These are phyloP conservation scores for Grammothele lineata DNA, from an alignment of 768 basidiomycete species.

Conservation along the genomic window DNA sequence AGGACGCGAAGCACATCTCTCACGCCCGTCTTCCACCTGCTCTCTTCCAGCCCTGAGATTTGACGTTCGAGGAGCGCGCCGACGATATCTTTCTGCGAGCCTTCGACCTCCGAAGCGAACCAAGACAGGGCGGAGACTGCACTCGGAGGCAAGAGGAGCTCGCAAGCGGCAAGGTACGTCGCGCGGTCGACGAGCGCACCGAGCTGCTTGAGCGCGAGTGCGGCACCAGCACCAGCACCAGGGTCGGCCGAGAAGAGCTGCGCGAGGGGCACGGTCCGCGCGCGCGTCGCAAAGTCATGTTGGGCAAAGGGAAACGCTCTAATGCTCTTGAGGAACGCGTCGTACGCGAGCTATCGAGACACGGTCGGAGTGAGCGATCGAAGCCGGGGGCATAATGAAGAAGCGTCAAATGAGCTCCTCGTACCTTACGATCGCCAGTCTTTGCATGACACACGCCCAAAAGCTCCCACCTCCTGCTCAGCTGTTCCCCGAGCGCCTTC, in stretches of 20 bases:
- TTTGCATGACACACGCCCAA: constrained; percentile 76
- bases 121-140: constrained; percentile 40
- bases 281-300: constrained; percentile 33
- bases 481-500: constrained; percentile 57
- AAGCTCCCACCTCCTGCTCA: constrained; percentile 76
- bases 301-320: constrained; percentile 46
- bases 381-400: background rate
- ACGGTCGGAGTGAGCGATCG: too few relatives aligned
- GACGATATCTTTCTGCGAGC: constrained; percentile 21
- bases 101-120: background rate
- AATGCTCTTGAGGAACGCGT: constrained; percentile 50
- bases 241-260: constrained; percentile 38
- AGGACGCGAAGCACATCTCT: constrained; percentile 36
- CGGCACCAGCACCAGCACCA: too few relatives aligned
- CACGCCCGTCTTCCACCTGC: constrained; percentile 56
- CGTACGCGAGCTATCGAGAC: constrained; percentile 65
- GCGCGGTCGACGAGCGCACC: constrained; percentile 57
- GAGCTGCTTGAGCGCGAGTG: constrained; percentile 48
- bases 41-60: constrained; percentile 47
- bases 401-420: constrained; percentile 12
- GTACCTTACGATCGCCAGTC: constrained; percentile 71
- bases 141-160: constrained; percentile 46
- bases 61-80: constrained; percentile 65
- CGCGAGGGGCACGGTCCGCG: constrained; percentile 25
- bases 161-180: constrained; percentile 63